Percentiles rank a stretch among this genome's conserved stretches.
Evolutionary conservation across 805 yeast genomes (phyloP).

Genomic region (Nakazawaea siamensis): DNA sequence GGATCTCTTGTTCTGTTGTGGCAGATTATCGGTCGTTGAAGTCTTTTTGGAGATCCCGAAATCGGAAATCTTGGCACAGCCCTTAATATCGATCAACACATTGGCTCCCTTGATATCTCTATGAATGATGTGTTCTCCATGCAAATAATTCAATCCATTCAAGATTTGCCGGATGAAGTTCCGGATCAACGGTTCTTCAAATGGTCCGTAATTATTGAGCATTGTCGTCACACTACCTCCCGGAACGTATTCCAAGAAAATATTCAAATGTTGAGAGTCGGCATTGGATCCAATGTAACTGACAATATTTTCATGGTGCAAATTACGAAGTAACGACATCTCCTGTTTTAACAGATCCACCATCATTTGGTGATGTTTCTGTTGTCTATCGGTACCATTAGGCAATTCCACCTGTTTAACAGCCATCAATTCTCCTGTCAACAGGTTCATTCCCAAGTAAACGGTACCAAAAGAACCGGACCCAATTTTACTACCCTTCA

Average conservation of each 20-base stretch:
- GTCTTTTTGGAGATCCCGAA: conserved; percentile 61
- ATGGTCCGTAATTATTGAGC: conserved; percentile 51
- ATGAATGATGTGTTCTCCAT: conserved; percentile 50
- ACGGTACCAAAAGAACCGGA: conserved; percentile 95
- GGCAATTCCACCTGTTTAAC: conserved; percentile 87
- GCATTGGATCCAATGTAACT: conserved; percentile 84
- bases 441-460: conserved; percentile 82
- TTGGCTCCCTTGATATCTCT: conserved; percentile 62
- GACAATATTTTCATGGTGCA: conserved; percentile 89
- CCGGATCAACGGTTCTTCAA: conserved; percentile 50
- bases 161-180: conserved; percentile 48
- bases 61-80: conserved; percentile 57
- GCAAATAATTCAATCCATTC: conserved; percentile 47
- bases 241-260: conserved; percentile 51
- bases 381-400: conserved; percentile 20
- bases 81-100: conserved; percentile 48
- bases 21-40: conserved; percentile 9
- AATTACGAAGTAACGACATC: conserved; percentile 64
- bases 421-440: conserved; percentile 94
- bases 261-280: conserved; percentile 64
- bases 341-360: conserved; percentile 79
- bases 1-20: conserved; percentile 48
- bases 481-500: conserved; percentile 88
- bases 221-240: conserved; percentile 43
- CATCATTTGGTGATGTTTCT: conserved; percentile 33